phyloP scores from a whole-genome alignment of 1,139 yeast genomes.

The Oligophagozyma castellii region DNA sequence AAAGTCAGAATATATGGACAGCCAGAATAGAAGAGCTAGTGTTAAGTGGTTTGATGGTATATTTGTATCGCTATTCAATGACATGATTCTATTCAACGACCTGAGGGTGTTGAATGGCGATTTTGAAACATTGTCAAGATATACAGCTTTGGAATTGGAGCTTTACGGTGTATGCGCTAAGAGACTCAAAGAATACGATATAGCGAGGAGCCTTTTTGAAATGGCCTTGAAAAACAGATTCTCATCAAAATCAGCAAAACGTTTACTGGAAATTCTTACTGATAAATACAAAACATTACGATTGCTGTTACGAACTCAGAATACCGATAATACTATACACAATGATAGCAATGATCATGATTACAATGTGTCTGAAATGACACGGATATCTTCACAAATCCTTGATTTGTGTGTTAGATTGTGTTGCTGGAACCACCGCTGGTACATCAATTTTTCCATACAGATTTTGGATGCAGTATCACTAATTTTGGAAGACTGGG shows the following conservation, averaged over 20 bases:
- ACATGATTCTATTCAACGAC: constrained; percentile 75
- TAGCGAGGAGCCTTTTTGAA: constrained; percentile 71
- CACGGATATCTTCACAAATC: too few species aligned
- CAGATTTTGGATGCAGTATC: constrained; percentile 40
- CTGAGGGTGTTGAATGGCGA: too few species aligned
- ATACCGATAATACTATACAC: too few species aligned
- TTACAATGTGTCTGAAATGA: too few species aligned
- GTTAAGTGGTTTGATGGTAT: constrained; percentile 94
- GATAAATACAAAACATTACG: too few species aligned
- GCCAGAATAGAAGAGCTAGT: constrained; percentile 55
- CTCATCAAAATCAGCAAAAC: constrained; percentile 68
- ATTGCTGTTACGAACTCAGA: too few species aligned
- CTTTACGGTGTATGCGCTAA: constrained; percentile 74
- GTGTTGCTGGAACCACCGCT: constrained; percentile 90
- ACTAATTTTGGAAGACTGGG: constrained; percentile 59
- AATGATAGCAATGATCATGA: too few species aligned
- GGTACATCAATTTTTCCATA: constrained; percentile 88
- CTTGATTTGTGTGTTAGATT: constrained; percentile 62
- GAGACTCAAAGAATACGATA: constrained; percentile 70
- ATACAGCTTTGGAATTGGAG: constrained; percentile 88
- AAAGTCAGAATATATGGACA: constrained; percentile 25
- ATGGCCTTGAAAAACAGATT: constrained; percentile 63
- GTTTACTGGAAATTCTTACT: constrained; percentile 57
- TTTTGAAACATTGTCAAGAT: constrained; percentile 75
- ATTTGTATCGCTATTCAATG: constrained; percentile 84